Evolutionary conservation across 768 basidiomycete species (phyloP).

Genomic region (Rhodotorula paludigena): DNA sequence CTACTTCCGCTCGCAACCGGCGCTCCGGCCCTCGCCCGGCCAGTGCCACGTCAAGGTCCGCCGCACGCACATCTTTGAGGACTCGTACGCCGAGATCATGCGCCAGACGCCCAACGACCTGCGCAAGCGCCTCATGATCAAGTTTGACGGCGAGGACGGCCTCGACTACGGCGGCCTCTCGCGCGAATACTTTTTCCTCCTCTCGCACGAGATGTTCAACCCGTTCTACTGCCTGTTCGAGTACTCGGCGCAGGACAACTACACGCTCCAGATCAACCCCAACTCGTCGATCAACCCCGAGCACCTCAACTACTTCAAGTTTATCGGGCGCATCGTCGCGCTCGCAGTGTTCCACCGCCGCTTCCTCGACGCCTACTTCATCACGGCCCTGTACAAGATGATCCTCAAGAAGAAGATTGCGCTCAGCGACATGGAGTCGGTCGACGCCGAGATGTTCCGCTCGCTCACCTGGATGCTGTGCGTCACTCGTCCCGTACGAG

Average conservation of each 20-base stretch:
- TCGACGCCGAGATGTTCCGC: constrained; percentile 89
- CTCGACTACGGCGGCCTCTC: constrained; percentile 97
- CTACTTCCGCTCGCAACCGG: constrained; percentile 98
- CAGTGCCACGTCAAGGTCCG: constrained; percentile 99
- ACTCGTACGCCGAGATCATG: constrained; percentile 99
- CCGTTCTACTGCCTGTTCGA: constrained; percentile 99
- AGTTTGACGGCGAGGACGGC: constrained; percentile 94
- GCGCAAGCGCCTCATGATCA: constrained; percentile 99
- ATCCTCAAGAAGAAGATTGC: constrained; percentile 96
- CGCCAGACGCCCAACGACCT: constrained; percentile 95
- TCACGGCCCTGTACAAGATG: constrained; percentile 99
- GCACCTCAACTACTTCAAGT: constrained; percentile 99
- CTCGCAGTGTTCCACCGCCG: constrained; percentile 98
- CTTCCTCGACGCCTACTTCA: constrained; percentile 98
- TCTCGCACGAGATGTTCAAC: constrained; percentile 99
- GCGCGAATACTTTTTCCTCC: constrained; percentile 98
- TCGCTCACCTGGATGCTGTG: constrained; percentile 99
- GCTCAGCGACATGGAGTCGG: constrained; percentile 86
- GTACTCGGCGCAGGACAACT: constrained; percentile 99
- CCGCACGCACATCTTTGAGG: constrained; percentile 97
- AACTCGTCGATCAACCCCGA: constrained; percentile 92
- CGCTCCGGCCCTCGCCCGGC: constrained; percentile 94
- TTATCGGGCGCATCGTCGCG: constrained; percentile 91
- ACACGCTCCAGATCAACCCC: constrained; percentile 92
- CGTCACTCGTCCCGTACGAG: constrained; percentile 47